These are phyloP conservation scores for Rubroboletus satanas DNA, from an alignment of 768 basidiomycete species.

Conservation along the genomic window DNA sequence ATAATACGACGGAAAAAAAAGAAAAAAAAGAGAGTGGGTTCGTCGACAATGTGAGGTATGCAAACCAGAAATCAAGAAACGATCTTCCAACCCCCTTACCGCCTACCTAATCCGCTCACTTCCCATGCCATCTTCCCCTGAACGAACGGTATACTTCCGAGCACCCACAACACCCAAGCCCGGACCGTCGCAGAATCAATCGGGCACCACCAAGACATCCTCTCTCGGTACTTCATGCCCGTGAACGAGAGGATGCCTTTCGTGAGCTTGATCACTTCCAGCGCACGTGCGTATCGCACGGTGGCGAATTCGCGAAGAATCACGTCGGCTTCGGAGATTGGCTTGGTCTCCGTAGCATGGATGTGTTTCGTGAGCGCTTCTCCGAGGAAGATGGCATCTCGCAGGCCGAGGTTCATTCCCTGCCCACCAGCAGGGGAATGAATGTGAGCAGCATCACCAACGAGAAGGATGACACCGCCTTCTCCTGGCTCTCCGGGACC, in stretches of 20 bases:
- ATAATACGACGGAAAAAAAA: too few relatives aligned
- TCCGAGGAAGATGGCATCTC: slow-evolving; percentile 47
- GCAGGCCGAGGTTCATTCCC: slow-evolving; percentile 58
- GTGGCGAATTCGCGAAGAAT: slow-evolving; percentile 35
- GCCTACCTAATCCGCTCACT: slow-evolving; percentile 21
- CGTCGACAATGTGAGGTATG: too few relatives aligned
- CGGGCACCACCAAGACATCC: slow-evolving; percentile 24
- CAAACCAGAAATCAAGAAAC: too few relatives aligned
- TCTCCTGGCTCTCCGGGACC: slow-evolving; percentile 3
- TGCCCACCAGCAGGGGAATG: slow-evolving; percentile 55
- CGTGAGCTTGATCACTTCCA: slow-evolving; percentile 40
- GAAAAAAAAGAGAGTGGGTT: too few relatives aligned
- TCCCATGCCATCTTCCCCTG: slow-evolving; percentile 14
- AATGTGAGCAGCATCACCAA: slow-evolving; percentile 51
- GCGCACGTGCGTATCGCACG: slow-evolving; percentile 37
- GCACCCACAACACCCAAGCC: slow-evolving; percentile 21
- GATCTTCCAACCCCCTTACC: too few relatives aligned
- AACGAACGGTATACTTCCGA: slow-evolving; percentile 18
- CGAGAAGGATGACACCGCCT: slow-evolving; percentile 25
- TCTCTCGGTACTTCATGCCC: slow-evolving; percentile 21
- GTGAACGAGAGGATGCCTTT: slow-evolving; percentile 30
- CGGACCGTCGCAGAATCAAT: slow-evolving; percentile 27
- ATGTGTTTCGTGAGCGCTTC: slow-evolving; percentile 40
- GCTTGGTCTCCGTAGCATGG: slow-evolving; percentile 4
- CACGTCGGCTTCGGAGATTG: slow-evolving; percentile 23